phyloP scores from a whole-genome alignment of 371 early-diverging fungal species.

The Mortierella sp. region DNA sequence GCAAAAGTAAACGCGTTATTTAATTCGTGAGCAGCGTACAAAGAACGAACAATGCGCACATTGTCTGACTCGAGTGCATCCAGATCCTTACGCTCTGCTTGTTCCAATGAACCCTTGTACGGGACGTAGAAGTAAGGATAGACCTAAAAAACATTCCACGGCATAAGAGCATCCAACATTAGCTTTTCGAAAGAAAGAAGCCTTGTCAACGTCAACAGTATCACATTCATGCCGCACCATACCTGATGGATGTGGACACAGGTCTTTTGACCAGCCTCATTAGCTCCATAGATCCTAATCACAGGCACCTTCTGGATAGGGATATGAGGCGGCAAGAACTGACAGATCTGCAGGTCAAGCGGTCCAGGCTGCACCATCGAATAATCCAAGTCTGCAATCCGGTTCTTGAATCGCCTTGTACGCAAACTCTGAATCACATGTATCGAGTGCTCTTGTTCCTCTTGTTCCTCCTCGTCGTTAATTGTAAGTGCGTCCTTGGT shows the following conservation, averaged over 20 bases:
- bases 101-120: conserved; percentile 59
- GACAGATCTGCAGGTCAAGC: conserved; percentile 61
- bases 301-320: conserved; percentile 75
- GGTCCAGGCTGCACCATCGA: conserved; percentile 71
- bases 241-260: conserved; percentile 88
- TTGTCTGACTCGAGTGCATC: no score
- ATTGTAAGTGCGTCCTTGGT: background rate
- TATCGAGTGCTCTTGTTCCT: background rate
- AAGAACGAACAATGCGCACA: no score
- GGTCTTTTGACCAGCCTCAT: conserved; percentile 77
- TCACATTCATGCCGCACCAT: background rate
- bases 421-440: conserved; percentile 13
- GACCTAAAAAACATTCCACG: conserved; percentile 55
- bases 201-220: no score
- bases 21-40: background rate
- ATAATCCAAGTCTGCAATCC: conserved; percentile 78
- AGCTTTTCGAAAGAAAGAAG: background rate
- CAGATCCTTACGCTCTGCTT: conserved; percentile 53
- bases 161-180: background rate
- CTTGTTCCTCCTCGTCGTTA: background rate
- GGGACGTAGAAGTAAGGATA: conserved; percentile 87
- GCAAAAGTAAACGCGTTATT: background rate
- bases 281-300: conserved; percentile 87
- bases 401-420: conserved; percentile 56
- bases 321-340: conserved; percentile 52